A percentile compares a stretch with the other conserved stretches of the same genome.
phyloP scores from a whole-genome alignment of 306 rosid genomes.

The Urtica urens region DNA sequence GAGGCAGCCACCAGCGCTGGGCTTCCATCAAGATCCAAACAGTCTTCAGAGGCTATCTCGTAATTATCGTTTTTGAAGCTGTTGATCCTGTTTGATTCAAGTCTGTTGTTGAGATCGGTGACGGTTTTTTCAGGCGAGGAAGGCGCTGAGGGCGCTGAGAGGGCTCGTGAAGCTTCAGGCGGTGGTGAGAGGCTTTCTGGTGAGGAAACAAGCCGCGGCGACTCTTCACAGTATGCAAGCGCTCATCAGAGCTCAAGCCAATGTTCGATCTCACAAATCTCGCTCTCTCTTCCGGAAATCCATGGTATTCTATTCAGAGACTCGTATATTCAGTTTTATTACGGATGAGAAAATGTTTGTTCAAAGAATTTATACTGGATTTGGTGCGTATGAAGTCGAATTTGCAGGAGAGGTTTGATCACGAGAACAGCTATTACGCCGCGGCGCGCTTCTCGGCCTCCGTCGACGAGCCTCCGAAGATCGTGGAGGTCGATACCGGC shows the following conservation, averaged over 20 bases:
- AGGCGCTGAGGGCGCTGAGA: constrained; percentile 77
- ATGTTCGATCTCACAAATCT: constrained; percentile 53
- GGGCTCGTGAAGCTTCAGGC: constrained; percentile 89
- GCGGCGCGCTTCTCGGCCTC: constrained; percentile 55
- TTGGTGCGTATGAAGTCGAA: neutral
- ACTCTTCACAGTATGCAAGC: constrained; percentile 82
- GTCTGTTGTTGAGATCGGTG: neutral
- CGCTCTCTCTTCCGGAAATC: constrained; percentile 38
- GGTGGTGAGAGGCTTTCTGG: constrained; percentile 74
- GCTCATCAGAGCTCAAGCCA: constrained; percentile 71
- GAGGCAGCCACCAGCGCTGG: constrained; percentile 52
- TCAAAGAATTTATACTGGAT: no score
- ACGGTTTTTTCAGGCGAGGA: constrained; percentile 94
- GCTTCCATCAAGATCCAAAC: constrained; percentile 75
- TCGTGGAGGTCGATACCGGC: constrained; percentile 76
- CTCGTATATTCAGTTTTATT: no score
- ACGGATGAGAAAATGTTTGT: no score
- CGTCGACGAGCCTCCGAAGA: constrained; percentile 61
- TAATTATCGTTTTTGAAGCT: no score
- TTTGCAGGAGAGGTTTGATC: constrained; percentile 66
- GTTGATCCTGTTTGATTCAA: neutral
- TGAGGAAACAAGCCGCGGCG: constrained; percentile 72
- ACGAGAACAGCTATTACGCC: constrained; percentile 36
- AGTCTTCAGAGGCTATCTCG: constrained; percentile 63
- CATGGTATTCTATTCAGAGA: constrained; percentile 40